Evolutionary conservation across 2,329 filamentous ascomycete genomes (phyloP), one percentile per base, ranked within the genome.

Genomic region (Xylaria sp.): DNA sequence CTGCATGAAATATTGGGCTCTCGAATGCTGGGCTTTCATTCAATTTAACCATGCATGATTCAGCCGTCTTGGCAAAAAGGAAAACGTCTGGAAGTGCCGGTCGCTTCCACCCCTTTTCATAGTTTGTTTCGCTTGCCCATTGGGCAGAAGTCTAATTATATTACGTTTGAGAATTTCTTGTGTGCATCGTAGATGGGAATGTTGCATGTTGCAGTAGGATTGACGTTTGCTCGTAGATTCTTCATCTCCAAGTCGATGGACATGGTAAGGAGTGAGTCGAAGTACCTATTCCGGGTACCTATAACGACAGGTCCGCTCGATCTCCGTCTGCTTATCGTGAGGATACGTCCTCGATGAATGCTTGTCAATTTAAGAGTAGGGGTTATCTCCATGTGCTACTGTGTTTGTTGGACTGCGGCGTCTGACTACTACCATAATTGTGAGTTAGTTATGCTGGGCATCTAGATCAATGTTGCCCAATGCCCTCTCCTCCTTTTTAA

Each of bases 11-110:
- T 46, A 46, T 46, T 46, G 41, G 41, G 41, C 15, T 54, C 25
- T 54, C 28, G 51, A 13, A 18, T 54, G 28, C 7, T 20, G 48
- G 10, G 48, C 48, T n/a, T 54, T 6, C 13, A n/a, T 60, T 57
- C 70, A 74, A 75, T 76, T 76, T 76, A 74, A 71, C 71, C 74
- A 72, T 71, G 72, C 72, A 75, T 73, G 66, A 66, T 75, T 76
- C 75, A 76, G 74, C 75, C 75, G 73, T 67, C 73, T 76, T 76
- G 75, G 75, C 74, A 54, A 13, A 67, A 68, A 71, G 62, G 25
- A 66, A 58, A 18, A 64, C 43, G 67, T 68, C 46, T 71, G 31
- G 59, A 63, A 62, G 25, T 23, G 62, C 58, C 65, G 56, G 65
- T 25, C 41, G 49, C 43, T 64, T 20, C 55, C 46, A 39, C 52